These are phyloP conservation scores for Opeltia flavorubescens DNA, from an alignment of 495 filamentous ascomycete genomes.

Conservation along the genomic window DNA sequence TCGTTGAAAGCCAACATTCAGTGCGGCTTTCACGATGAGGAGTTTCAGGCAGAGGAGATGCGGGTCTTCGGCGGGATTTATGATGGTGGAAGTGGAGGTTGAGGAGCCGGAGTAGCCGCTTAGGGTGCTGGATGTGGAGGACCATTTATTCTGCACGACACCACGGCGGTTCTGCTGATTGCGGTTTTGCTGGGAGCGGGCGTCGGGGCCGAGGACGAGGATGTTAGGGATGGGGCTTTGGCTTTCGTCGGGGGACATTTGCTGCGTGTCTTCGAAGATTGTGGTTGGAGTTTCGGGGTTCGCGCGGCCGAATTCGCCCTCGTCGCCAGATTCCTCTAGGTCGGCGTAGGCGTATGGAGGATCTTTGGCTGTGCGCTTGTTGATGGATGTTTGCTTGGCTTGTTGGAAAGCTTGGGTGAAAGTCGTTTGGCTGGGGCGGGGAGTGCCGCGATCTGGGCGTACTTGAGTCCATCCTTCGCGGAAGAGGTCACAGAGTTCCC, in stretches of 20 bases:
- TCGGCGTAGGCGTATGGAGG: slow-evolving; percentile 6
- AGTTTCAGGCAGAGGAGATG: slow-evolving; percentile 59
- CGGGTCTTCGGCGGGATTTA: slow-evolving; percentile 53
- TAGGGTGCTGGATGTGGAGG: slow-evolving; percentile 55
- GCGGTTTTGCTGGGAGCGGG: slow-evolving; percentile 12
- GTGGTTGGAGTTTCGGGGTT: slow-evolving; percentile 83
- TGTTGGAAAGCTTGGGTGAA: slow-evolving; percentile 44
- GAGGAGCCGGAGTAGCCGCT: slow-evolving; percentile 57
- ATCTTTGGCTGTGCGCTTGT: slow-evolving; percentile 16
- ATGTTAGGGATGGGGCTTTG: slow-evolving; percentile 68
- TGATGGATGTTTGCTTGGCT: slow-evolving; percentile 23
- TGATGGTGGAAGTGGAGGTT: slow-evolving; percentile 57
- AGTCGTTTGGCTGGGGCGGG: slow-evolving; percentile 61
- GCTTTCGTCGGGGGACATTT: slow-evolving; percentile 62
- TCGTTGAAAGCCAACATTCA: slow-evolving; percentile 56
- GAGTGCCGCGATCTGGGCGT: slow-evolving; percentile 75
- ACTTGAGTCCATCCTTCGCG: slow-evolving; percentile 86
- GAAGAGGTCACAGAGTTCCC: slow-evolving; percentile 91
- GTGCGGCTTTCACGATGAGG: slow-evolving; percentile 68
- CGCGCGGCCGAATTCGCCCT: slow-evolving; percentile 22
- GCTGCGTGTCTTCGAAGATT: slow-evolving; percentile 73
- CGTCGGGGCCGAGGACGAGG: slow-evolving; percentile 57
- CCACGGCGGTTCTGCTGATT: slow-evolving; percentile 19
- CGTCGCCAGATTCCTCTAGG: slow-evolving; percentile 15
- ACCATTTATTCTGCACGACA: slow-evolving; percentile 44